Evolutionary conservation across 345 rosid genomes (phyloP), one percentile per base, ranked within the genome.

Genomic region (Hypericum perforatum): DNA sequence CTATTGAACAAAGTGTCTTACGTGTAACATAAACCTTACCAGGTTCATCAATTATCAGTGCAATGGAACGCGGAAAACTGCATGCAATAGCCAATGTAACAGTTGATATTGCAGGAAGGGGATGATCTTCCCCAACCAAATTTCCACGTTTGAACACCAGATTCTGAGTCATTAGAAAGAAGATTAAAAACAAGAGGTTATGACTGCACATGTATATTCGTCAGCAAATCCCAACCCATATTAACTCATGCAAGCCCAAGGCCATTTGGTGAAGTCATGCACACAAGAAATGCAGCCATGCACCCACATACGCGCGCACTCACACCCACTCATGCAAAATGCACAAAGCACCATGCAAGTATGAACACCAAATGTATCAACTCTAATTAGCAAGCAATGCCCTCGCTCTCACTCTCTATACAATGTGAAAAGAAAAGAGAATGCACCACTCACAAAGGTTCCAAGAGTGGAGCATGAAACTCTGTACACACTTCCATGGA

Each of bases 81-180:
- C 97, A 86, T 16, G 64, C 67, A 56, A 86, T 70, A 57, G 71
- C 64, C 63, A 86, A 51, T 47, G 68, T 61, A 66, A 68, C 82
- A 74, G 80, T 85, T 38, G 76, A 89, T 52, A 86, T 62, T 41
- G 77, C 77, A 38, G 97, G 92, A 50, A 84, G 43, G 67, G 81
- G 91, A 77, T 90, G 97, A 62, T 78, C 82, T 65, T 54, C 74
- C 52, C 97, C 91, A 41, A 77, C 77, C 70, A 78, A 67, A 74
- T 90, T 90, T 60, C 97, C 89, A 45, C 91, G 95, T 71, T 62
- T 73, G 72, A 86, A 86, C 62, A 73, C 75, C 59, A 86, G 59
- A 53, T 73, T 70, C 97, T 90, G 71, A 61, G 70, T 39, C 63
- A 71, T 56, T 57, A 36, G 52, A 45, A 76, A 62, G 51, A 43